phyloP scores from a whole-genome alignment of 208 protist species.

The Vickermania ingenoplastis region DNA sequence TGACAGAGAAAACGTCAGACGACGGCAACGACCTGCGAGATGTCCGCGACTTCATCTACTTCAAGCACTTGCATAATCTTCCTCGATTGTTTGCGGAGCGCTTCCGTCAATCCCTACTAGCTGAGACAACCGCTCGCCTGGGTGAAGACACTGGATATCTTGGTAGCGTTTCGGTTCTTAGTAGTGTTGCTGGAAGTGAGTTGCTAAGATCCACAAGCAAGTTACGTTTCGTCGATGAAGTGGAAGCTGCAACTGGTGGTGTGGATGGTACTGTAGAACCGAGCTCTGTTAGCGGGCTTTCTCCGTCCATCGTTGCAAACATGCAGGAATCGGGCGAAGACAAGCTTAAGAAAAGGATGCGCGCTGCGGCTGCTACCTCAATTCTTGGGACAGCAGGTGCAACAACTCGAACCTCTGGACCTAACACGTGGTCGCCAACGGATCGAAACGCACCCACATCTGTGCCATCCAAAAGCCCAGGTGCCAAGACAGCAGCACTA shows the following conservation, averaged over 20 bases:
- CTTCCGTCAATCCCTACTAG: constrained; percentile 37
- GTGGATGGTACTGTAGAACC: constrained; percentile 34
- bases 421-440: too few relatives aligned
- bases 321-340: constrained; percentile 27
- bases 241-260: constrained; percentile 45
- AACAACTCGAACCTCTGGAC: too few relatives aligned
- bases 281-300: constrained; percentile 20
- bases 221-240: constrained; percentile 65
- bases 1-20: constrained; percentile 4
- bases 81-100: constrained; percentile 26
- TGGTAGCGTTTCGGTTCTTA: constrained; percentile 46
- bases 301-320: constrained; percentile 26
- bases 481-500: too few relatives aligned
- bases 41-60: constrained; percentile 50
- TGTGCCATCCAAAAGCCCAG: too few relatives aligned
- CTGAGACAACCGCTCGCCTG: constrained; percentile 27
- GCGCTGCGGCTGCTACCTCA: too few relatives aligned
- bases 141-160: constrained; percentile 29
- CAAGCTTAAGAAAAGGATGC: constrained; percentile 8
- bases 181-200: constrained; percentile 35
- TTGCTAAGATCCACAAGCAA: constrained; percentile 35
- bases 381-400: too few relatives aligned
- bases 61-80: constrained; percentile 29
- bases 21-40: constrained; percentile 23
- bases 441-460: too few relatives aligned